These are phyloP conservation scores for Taxillus chinensis DNA, from an alignment of 164 flowering plant species.

Conservation along the genomic window DNA sequence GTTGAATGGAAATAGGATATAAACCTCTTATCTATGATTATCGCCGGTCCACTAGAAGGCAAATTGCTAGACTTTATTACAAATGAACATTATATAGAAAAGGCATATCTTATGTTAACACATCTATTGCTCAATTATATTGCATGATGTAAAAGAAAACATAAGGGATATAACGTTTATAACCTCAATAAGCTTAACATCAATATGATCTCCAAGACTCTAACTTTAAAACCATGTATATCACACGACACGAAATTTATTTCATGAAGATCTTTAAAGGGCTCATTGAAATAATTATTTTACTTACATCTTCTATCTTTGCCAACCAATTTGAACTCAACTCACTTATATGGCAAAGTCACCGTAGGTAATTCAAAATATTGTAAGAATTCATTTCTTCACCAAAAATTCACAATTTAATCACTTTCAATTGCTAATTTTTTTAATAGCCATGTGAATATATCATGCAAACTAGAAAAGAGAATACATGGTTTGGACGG, in stretches of 20 bases:
- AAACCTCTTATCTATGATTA: too few species aligned
- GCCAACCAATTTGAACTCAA: slow-evolving; percentile 71
- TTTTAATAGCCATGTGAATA: too few species aligned
- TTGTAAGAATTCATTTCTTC: too few species aligned
- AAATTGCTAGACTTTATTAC: too few species aligned
- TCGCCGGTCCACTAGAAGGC: too few species aligned
- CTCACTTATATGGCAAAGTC: slow-evolving; percentile 97
- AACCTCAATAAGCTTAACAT: slow-evolving; percentile 97
- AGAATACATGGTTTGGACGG: too few species aligned
- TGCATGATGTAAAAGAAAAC: not conserved
- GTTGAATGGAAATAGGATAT: too few species aligned
- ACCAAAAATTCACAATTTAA: too few species aligned
- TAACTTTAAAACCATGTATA: slow-evolving; percentile 68
- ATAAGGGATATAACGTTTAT: not conserved
- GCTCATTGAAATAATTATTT: too few species aligned
- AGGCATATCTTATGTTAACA: not conserved
- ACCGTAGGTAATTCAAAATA: slow-evolving; percentile 36
- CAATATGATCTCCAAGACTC: slow-evolving; percentile 89
- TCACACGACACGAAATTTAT: not conserved
- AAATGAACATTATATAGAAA: too few species aligned
- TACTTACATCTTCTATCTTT: slow-evolving; percentile 89
- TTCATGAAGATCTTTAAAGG: not conserved
- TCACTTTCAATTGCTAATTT: too few species aligned
- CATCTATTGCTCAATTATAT: not conserved
- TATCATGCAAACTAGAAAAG: too few species aligned